Base-by-base conservation (phyloP, 169 alveolate species). In the Cryptosporidium ubiquitum region DNA sequence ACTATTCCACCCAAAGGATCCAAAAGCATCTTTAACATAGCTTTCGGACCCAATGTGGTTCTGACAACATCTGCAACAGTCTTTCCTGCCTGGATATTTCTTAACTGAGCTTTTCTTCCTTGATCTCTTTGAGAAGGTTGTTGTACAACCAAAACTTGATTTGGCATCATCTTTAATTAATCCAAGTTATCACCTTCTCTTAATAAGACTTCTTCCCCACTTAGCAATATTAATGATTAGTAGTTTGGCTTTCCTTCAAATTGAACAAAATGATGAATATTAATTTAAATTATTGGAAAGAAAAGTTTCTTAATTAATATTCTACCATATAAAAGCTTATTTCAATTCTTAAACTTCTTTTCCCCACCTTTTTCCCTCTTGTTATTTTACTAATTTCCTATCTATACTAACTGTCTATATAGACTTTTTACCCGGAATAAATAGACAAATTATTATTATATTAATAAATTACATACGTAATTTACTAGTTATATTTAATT, bases 1-100 rank as follows among this genome's bases (percentile, higher is more conserved):
- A 98, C 99, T 64, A 98, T 98, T n/a, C 99, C 99, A 42, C 99
- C 99, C 96, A 98, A 95, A 33, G 99, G 99, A 91, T 98, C 99
- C 23, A 98, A 94, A 71, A 98, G 96, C 99, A 98, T 98, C 95
- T 98, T 98, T 33, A 98, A 93, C 99, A 98, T 98, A 16, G 99
- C 97, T 64, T 97, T 95, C 23, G 99, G 99, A 0, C 99, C 99
- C 47, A 98, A 95, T 26, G 99, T 98, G 29, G 99, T 98, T 71
- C 99, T 91, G 39, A 98, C 98, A 66, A 98, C 97, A 70, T 98
- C 99, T 52, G 99, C 96, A 18, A 98, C 98, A 26, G 99, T 97
- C 79, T 96, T 96, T 85, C 99, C 98, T 39, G 99, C 99, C 92
- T 93, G 95, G 29, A 95, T 95, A 84, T 93, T 95, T 69, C 96